Evolutionary conservation across 768 basidiomycete genomes (phyloP).

Genomic region (Mycena vulgaris): DNA sequence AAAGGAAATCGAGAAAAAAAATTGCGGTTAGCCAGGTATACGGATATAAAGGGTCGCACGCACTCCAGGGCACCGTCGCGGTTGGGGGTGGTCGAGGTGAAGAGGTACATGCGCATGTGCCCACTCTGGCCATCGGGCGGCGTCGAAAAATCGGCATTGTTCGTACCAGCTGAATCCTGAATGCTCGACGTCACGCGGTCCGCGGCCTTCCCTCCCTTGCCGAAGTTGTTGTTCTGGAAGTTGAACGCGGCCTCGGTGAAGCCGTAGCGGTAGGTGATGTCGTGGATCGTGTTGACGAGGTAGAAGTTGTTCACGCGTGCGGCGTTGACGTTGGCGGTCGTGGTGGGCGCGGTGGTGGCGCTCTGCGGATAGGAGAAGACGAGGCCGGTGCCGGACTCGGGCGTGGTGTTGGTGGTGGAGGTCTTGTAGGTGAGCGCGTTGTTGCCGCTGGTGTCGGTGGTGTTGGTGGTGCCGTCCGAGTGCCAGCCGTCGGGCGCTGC

Average conservation of each 20-base stretch:
- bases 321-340: constrained; percentile 61
- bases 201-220: constrained; percentile 64
- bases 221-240: constrained; percentile 76
- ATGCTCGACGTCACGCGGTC: constrained; percentile 70
- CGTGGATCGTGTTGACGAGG: constrained; percentile 67
- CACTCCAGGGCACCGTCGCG: constrained; percentile 34
- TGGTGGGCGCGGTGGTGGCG: constrained; percentile 53
- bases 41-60: no score
- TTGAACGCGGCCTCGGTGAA: constrained; percentile 63
- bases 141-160: constrained; percentile 63
- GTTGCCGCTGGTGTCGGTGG: constrained; percentile 50
- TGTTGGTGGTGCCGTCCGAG: constrained; percentile 39
- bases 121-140: constrained; percentile 56
- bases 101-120: constrained; percentile 36
- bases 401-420: constrained; percentile 47
- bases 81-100: constrained; percentile 19
- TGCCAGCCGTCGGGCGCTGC: constrained; percentile 62
- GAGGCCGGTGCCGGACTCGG: constrained; percentile 55
- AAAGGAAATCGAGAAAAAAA: no score
- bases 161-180: constrained; percentile 63
- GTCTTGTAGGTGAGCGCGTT: constrained; percentile 52
- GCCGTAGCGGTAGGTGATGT: constrained; percentile 58
- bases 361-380: constrained; percentile 58
- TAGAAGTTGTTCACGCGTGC: constrained; percentile 61
- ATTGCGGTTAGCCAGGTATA: no score